A percentile compares a stretch with the other conserved stretches of the same genome.
Conservation (phyloP, 1,284 basidiomycete genomes). For the Porogramme epimiltina region DNA sequence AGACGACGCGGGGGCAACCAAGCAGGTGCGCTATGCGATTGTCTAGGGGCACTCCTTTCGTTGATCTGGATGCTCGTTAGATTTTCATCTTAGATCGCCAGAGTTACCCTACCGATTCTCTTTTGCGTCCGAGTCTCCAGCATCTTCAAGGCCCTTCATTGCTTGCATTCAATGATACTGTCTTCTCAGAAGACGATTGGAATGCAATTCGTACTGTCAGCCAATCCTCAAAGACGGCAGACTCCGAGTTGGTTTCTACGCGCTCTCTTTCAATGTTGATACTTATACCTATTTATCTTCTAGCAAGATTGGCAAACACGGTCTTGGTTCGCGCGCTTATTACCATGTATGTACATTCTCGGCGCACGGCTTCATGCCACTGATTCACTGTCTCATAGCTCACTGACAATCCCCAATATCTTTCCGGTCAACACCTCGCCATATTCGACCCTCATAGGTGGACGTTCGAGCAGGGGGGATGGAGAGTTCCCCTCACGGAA, state of each 20-base stretch:
- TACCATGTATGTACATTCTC: constrained; percentile 43
- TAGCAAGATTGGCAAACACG: constrained; percentile 57
- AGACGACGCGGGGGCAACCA: constrained; percentile 41
- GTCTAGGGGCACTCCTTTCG: neutral
- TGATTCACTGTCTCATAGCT: constrained; percentile 32
- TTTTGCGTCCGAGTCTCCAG: constrained; percentile 34
- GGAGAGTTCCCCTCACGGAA: constrained; percentile 29
- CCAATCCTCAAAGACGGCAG: constrained; percentile 46
- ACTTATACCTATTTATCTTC: neutral
- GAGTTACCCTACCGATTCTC: constrained; percentile 25
- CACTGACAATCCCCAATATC: constrained; percentile 52
- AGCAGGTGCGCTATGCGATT: constrained; percentile 19
- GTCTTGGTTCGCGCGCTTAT: constrained; percentile 50
- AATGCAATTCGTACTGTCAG: constrained; percentile 44
- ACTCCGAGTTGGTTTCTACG: constrained; percentile 39
- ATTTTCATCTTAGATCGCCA: constrained; percentile 44
- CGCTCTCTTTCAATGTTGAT: neutral
- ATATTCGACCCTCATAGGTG: constrained; percentile 47
- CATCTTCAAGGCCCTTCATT: constrained; percentile 47
- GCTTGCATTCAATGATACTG: constrained; percentile 46
- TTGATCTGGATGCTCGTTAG: constrained; percentile 27
- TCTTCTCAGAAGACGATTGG: constrained; percentile 46
- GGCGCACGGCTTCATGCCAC: neutral
- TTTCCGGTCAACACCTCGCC: constrained; percentile 42
- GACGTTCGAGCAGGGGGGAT: constrained; percentile 34